Evolutionary conservation across 1,139 yeast species (phyloP).

Genomic region (Geotrichum citri-aurantii): DNA sequence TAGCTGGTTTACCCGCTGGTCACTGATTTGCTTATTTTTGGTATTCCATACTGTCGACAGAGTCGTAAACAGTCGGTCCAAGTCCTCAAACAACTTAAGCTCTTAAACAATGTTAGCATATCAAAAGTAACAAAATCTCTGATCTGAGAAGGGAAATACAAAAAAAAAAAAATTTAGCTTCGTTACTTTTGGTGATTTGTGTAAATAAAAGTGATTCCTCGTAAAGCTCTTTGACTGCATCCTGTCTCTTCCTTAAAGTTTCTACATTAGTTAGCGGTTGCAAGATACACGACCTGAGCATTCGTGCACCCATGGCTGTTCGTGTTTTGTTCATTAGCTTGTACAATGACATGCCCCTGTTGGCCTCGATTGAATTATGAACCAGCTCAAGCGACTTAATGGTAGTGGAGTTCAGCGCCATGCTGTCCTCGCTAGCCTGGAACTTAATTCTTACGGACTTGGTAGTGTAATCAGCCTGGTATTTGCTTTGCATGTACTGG

Average conservation of each 20-base stretch:
- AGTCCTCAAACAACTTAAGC: constrained; percentile 14
- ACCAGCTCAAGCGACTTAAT: constrained; percentile 38
- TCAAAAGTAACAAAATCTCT: no score
- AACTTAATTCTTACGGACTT: constrained; percentile 36
- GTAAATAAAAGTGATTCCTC: background rate
- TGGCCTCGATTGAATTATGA: constrained; percentile 31
- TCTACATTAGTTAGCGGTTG: constrained; percentile 42
- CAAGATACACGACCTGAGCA: constrained; percentile 39
- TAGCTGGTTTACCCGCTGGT: constrained; percentile 14
- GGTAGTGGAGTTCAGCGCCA: constrained; percentile 41
- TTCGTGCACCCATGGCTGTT: constrained; percentile 45
- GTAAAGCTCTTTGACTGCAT: constrained; percentile 15
- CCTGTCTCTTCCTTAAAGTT: constrained; percentile 27
- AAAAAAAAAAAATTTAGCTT: background rate
- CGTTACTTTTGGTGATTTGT: constrained; percentile 9
- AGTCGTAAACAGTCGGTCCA: constrained; percentile 16
- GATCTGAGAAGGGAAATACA: background rate
- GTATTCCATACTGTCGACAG: constrained; percentile 13
- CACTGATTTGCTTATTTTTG: constrained; percentile 7
- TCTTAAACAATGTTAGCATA: background rate
- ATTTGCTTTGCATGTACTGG: constrained; percentile 23
- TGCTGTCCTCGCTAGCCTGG: constrained; percentile 40
- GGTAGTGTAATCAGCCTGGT: constrained; percentile 25
- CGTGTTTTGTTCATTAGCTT: constrained; percentile 38
- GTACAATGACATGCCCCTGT: constrained; percentile 34